A percentile compares a stretch with the other conserved stretches of the same genome.
Evolutionary conservation across 768 basidiomycete genomes (phyloP).

Genomic region (Brasilioporus rufonigricans): DNA sequence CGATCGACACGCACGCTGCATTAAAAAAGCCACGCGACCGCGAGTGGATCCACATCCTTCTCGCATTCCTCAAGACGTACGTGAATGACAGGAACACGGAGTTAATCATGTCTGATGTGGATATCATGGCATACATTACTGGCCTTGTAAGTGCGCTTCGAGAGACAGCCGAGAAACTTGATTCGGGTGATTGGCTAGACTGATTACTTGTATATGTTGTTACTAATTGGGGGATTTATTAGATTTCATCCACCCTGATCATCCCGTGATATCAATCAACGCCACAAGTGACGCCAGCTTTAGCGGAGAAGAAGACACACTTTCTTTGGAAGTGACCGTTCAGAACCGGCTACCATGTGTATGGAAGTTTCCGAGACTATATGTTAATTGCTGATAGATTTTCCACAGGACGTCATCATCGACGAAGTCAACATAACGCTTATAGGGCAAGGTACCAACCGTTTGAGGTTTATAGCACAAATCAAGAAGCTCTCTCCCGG

Average conservation of each 20-base stretch:
- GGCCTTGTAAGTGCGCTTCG: constrained; percentile 49
- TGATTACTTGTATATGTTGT: neutral
- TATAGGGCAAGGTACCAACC: constrained; percentile 60
- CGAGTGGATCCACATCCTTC: constrained; percentile 78
- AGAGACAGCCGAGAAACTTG: constrained; percentile 48
- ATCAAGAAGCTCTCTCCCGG: constrained; percentile 53
- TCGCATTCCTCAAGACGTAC: constrained; percentile 73
- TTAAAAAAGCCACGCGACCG: constrained; percentile 59
- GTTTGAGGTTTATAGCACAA: constrained; percentile 51
- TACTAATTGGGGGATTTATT: constrained; percentile 12
- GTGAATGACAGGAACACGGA: constrained; percentile 54
- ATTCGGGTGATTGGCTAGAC: constrained; percentile 43
- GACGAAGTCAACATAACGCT: constrained; percentile 64
- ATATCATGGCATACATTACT: constrained; percentile 50
- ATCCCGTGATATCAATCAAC: constrained; percentile 61
- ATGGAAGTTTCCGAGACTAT: constrained; percentile 28
- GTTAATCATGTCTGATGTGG: constrained; percentile 51
- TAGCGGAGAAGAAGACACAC: constrained; percentile 65
- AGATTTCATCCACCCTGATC: constrained; percentile 70
- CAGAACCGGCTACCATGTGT: constrained; percentile 77
- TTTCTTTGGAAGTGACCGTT: constrained; percentile 55
- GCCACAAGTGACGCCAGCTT: constrained; percentile 46
- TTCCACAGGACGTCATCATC: constrained; percentile 51
- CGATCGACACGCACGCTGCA: constrained; percentile 62
- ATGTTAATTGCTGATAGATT: constrained; percentile 7